Evolutionary conservation across 164 flowering plant species (phyloP), one percentile per base, ranked within the genome.

Genomic region (Aristolochia fimbriata): DNA sequence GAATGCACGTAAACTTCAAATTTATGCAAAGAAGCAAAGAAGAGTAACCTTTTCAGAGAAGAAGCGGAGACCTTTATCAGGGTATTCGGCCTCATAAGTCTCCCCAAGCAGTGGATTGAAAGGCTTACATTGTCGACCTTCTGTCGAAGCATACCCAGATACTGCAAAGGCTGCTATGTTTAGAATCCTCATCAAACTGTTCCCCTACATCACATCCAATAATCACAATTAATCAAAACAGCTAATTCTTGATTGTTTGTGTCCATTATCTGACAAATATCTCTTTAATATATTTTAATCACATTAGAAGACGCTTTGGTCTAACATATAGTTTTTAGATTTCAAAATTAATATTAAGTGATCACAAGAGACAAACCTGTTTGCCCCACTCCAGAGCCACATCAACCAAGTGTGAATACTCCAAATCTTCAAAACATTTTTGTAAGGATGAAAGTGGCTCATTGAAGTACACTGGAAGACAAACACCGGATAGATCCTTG

Each of bases 61-160:
- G 76, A 93, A 90, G 11, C 88, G 86, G 27, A 93, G 81, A 63
- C 97, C 99, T 78, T 88, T 90, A 72, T 93, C 99, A 6, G 99
- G 97, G 75, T 88, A 93, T 72, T 93, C 99, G 65, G 97, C 99
- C 76, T 93, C 97, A 66, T 90, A 93, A 24, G 99, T 93, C 75
- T 93, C 97, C 60, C 99, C 99, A 60, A 93, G 96, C 10, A 93
- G 92, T 73, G 99, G 99, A 73, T 93, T 93, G 73, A 93, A 93
- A 52, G 99, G 99, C 76, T 93, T 93, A 71, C 99, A 93, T 65
- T 87, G 97, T 58, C 99, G 86, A 62, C 99, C 99, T 78, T 93
- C 95, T 20, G 99, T 93, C 62, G 99, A 93, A 25, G 99, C 97
- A 80, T 93, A 93, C 57, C 97, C 91, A 71, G 99, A 93, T 23